Conservation (phyloP, 2,329 filamentous ascomycete genomes). For the Phyllosticta paracitricarpa region DNA sequence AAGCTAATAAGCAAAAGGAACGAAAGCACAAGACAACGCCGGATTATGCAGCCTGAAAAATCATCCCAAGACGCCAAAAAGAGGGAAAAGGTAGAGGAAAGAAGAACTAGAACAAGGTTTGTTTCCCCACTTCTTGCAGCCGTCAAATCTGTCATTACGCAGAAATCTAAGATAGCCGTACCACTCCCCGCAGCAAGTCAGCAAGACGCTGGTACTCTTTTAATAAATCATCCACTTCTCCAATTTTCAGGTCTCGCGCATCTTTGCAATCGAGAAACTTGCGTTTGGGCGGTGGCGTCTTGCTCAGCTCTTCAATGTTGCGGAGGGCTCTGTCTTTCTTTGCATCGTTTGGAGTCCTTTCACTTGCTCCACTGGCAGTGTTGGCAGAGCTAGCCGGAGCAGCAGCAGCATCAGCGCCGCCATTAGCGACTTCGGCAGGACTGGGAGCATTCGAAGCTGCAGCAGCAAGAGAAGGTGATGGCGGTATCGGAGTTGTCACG, state of each 20-base stretch:
- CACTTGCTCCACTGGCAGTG: constrained; percentile 6
- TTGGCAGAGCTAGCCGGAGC: neutral
- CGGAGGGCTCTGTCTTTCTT: constrained; percentile 32
- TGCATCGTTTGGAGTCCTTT: constrained; percentile 12
- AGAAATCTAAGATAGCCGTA: constrained; percentile 15
- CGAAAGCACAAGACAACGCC: no score
- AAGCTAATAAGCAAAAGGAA: no score
- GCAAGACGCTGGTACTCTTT: constrained; percentile 36
- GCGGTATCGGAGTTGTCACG: constrained; percentile 27
- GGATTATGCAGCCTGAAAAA: no score
- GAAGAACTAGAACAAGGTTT: no score
- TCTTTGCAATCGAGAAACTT: constrained; percentile 38
- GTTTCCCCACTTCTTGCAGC: no score
- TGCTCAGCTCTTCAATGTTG: constrained; percentile 35
- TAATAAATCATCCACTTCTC: constrained; percentile 38
- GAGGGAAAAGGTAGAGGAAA: no score
- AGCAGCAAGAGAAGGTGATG: neutral
- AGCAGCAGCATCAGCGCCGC: neutral
- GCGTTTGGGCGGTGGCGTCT: constrained; percentile 37
- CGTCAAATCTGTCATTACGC: no score
- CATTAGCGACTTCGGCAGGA: neutral
- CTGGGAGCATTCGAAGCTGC: constrained; percentile 24
- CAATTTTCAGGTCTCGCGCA: constrained; percentile 36
- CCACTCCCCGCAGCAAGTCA: constrained; percentile 32
- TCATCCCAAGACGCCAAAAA: no score